phyloP scores from a whole-genome alignment of 495 filamentous ascomycete species.

The Penicillium daleae region DNA sequence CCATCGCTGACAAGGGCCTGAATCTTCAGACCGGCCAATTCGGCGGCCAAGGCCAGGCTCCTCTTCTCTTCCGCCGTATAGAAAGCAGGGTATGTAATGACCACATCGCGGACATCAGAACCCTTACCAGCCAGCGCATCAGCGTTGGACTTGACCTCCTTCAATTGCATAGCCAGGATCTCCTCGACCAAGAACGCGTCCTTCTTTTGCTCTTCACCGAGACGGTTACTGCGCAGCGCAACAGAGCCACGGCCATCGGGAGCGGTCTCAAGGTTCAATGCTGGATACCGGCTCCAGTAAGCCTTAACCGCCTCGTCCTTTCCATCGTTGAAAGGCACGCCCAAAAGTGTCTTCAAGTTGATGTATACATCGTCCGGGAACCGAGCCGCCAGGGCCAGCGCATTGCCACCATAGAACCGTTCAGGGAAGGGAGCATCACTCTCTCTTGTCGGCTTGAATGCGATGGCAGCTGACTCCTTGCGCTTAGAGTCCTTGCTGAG shows the following conservation, averaged over 20 bases:
- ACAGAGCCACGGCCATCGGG: slow-evolving; percentile 67
- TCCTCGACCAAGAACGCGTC: slow-evolving; percentile 87
- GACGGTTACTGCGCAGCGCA: slow-evolving; percentile 74
- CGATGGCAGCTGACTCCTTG: slow-evolving; percentile 89
- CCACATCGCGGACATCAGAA: slow-evolving; percentile 72
- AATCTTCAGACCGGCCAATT: slow-evolving; percentile 84
- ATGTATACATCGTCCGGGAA: slow-evolving; percentile 93
- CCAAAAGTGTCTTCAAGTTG: slow-evolving; percentile 87
- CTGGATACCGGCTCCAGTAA: slow-evolving; percentile 75
- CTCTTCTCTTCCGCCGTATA: slow-evolving; percentile 88
- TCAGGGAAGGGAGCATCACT: slow-evolving; percentile 74
- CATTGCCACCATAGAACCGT: slow-evolving; percentile 88
- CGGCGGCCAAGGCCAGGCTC: slow-evolving; percentile 76
- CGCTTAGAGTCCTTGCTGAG: slow-evolving; percentile 97
- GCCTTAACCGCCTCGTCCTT: slow-evolving; percentile 63
- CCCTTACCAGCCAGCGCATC: slow-evolving; percentile 82
- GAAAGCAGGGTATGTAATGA: slow-evolving; percentile 91
- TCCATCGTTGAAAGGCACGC: slow-evolving; percentile 58
- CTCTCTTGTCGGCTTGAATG: slow-evolving; percentile 81
- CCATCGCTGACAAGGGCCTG: slow-evolving; percentile 87
- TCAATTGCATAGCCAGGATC: slow-evolving; percentile 93
- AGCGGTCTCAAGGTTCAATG: slow-evolving; percentile 47
- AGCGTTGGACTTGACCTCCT: slow-evolving; percentile 84
- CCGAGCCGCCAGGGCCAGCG: slow-evolving; percentile 80
- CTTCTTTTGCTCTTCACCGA: slow-evolving; percentile 62